phyloP scores from a whole-genome alignment of 441 rosid genomes.

The Adansonia gregorii region DNA sequence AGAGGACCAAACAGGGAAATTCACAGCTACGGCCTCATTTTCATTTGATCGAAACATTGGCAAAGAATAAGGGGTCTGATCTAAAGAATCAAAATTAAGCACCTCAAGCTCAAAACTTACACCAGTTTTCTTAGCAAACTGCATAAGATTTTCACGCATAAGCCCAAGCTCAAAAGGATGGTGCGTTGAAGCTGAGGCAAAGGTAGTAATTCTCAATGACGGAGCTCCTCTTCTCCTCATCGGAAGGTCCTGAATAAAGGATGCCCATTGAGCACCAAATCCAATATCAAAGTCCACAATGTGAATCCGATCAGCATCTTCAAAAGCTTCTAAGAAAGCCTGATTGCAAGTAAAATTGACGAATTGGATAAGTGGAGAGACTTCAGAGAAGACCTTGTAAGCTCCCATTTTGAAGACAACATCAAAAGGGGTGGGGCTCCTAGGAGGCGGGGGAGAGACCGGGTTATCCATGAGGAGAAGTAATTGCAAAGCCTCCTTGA shows the following conservation, averaged over 20 bases:
- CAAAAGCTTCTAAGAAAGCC: constrained; percentile 64
- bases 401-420: constrained; percentile 65
- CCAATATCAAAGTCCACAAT: constrained; percentile 72
- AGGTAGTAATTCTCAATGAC: constrained; percentile 62
- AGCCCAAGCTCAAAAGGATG: constrained; percentile 56
- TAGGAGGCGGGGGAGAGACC: constrained; percentile 39
- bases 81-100: constrained; percentile 52
- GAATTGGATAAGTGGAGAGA: constrained; percentile 65
- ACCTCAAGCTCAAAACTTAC: constrained; percentile 62
- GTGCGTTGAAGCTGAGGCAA: constrained; percentile 57
- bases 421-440: constrained; percentile 45
- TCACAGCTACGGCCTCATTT: constrained; percentile 58
- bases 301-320: constrained; percentile 49
- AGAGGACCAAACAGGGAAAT: constrained; percentile 56
- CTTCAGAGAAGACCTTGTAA: constrained; percentile 62
- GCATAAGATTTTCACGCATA: constrained; percentile 58
- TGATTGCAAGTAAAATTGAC: constrained; percentile 69
- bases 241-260: constrained; percentile 72
- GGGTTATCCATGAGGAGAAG: constrained; percentile 44
- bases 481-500: constrained; percentile 70
- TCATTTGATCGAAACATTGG: constrained; percentile 43
- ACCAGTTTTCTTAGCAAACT: constrained; percentile 58
- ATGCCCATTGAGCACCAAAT: constrained; percentile 78
- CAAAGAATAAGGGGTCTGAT: constrained; percentile 40
- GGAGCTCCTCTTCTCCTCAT: constrained; percentile 50